These are phyloP conservation scores for Penicillium sp. DNA, from an alignment of 2,329 filamentous ascomycete genomes.

Conservation along the genomic window DNA sequence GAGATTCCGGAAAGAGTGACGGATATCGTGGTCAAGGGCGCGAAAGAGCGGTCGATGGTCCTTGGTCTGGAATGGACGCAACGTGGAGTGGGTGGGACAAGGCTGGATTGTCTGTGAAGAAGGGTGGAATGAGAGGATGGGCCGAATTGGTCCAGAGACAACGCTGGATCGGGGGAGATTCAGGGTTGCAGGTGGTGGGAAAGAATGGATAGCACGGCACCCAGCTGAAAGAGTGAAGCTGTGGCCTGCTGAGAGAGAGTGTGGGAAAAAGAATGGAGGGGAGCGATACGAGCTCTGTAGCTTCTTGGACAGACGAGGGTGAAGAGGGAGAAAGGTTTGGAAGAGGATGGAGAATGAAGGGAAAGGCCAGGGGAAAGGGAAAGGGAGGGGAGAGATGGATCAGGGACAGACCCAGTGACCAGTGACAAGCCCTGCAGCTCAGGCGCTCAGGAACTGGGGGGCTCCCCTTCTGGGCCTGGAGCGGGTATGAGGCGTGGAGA, in stretches of 20 bases:
- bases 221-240: conserved; percentile 63
- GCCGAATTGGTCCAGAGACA: conserved; percentile 4
- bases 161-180: conserved; percentile 5
- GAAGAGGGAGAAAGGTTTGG: conserved; percentile 7
- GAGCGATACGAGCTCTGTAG: background rate
- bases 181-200: conserved; percentile 19
- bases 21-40: conserved; percentile 13
- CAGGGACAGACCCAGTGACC: too few species aligned
- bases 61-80: conserved; percentile 9
- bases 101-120: conserved; percentile 7
- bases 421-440: conserved; percentile 18
- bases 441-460: background rate
- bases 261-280: conserved; percentile 21
- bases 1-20: conserved; percentile 16
- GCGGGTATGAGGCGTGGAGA: too few species aligned
- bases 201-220: conserved; percentile 45
- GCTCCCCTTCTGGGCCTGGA: too few species aligned
- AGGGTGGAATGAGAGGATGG: conserved; percentile 12
- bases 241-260: conserved; percentile 39
- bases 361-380: conserved; percentile 19
- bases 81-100: background rate
- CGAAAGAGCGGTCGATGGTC: background rate
- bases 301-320: background rate
- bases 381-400: background rate
- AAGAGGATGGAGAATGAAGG: conserved; percentile 18